Evolutionary conservation across 768 basidiomycete genomes (phyloP).

Genomic region (Asterophora lycoperdoides): DNA sequence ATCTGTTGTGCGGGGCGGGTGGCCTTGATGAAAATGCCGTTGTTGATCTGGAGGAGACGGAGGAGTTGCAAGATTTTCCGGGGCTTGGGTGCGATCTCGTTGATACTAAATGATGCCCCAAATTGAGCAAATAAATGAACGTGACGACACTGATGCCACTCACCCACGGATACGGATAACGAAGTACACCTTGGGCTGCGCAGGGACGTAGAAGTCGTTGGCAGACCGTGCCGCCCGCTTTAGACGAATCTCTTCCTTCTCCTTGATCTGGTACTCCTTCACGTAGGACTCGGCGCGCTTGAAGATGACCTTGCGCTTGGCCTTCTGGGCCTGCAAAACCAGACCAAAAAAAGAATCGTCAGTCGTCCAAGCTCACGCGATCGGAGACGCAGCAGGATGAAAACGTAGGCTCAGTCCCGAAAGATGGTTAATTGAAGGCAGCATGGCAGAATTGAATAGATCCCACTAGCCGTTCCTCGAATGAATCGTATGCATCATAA

Average conservation of each 20-base stretch:
- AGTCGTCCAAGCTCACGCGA: slow-evolving; percentile 1
- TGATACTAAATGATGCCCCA: slow-evolving; percentile 65
- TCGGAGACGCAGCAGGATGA: background rate
- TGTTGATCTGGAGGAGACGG: slow-evolving; percentile 99
- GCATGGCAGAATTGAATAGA: slow-evolving; percentile 52
- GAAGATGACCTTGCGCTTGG: slow-evolving; percentile 97
- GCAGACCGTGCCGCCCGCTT: slow-evolving; percentile 88
- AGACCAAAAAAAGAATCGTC: background rate
- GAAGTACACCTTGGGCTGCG: slow-evolving; percentile 96
- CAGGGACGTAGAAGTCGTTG: slow-evolving; percentile 97
- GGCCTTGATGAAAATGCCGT: slow-evolving; percentile 96
- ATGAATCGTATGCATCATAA: slow-evolving; percentile 81
- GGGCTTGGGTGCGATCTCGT: slow-evolving; percentile 99
- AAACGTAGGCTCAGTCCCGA: slow-evolving; percentile 67
- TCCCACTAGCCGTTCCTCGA: slow-evolving; percentile 76
- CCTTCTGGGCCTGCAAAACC: slow-evolving; percentile 64
- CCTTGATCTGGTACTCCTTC: slow-evolving; percentile 90
- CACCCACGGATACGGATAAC: slow-evolving; percentile 96
- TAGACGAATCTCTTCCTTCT: slow-evolving; percentile 94
- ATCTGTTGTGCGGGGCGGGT: slow-evolving; percentile 96
- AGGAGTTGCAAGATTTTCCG: slow-evolving; percentile 98
- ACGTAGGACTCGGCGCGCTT: slow-evolving; percentile 98
- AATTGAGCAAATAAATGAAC: background rate
- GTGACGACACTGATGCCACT: slow-evolving; percentile 27
- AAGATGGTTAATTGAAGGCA: slow-evolving; percentile 89